Evolutionary conservation across 495 filamentous ascomycete species (phyloP).

Genomic region (Neurospora pannonica): DNA sequence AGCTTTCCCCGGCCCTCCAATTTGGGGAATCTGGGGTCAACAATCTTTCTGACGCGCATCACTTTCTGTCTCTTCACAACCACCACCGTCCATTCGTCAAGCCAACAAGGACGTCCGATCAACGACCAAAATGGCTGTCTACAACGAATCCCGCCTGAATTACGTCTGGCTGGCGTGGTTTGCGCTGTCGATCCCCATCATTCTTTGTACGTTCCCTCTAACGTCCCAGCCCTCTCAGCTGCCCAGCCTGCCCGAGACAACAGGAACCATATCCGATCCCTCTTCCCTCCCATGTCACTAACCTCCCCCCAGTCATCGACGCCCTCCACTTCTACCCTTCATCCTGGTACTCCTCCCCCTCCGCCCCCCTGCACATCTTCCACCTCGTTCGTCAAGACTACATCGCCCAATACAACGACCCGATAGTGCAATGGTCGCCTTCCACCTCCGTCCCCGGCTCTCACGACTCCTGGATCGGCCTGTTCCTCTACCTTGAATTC

Average conservation of each 20-base stretch:
- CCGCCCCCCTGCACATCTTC: slow-evolving; percentile 37
- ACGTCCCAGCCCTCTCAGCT: background rate
- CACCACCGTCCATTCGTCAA: background rate
- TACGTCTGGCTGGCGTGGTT: slow-evolving; percentile 64
- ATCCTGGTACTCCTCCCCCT: slow-evolving; percentile 33
- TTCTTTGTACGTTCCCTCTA: slow-evolving; percentile 45
- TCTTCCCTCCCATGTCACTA: background rate
- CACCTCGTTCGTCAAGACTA: slow-evolving; percentile 49
- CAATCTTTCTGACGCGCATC: background rate
- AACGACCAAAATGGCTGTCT: slow-evolving; percentile 20
- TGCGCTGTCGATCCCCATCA: slow-evolving; percentile 54
- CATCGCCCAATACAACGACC: slow-evolving; percentile 61
- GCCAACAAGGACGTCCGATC: background rate
- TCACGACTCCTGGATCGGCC: slow-evolving; percentile 53
- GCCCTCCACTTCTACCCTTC: slow-evolving; percentile 55
- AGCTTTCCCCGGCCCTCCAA: background rate
- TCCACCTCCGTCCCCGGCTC: slow-evolving; percentile 11
- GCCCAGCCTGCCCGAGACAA: background rate
- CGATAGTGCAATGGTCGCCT: slow-evolving; percentile 58
- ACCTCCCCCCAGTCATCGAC: slow-evolving; percentile 45
- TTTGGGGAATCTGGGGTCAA: background rate
- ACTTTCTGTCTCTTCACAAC: background rate
- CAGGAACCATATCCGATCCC: background rate
- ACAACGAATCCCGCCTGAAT: slow-evolving; percentile 27
- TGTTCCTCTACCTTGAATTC: slow-evolving; percentile 61